phyloP scores from a whole-genome alignment of 225 moss, liverwort and hornwort species.

The Polytrichum commune region DNA sequence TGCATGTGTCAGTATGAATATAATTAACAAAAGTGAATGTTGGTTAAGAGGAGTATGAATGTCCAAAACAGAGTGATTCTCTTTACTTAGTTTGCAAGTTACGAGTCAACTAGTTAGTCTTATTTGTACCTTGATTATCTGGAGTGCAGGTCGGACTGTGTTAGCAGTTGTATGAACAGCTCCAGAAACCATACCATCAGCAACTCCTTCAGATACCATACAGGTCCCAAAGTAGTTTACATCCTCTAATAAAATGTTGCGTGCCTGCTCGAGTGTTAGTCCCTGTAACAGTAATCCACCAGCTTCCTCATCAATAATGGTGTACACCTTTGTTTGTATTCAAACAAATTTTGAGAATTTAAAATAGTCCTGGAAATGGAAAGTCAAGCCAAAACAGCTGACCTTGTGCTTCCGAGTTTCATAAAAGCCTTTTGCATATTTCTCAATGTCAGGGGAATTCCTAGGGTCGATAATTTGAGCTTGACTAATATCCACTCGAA shows the following conservation, averaged over 20 bases:
- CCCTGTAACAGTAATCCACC: constrained; percentile 49
- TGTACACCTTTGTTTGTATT: neutral
- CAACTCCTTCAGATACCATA: constrained; percentile 88
- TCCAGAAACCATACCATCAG: constrained; percentile 98
- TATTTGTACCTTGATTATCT: constrained; percentile 76
- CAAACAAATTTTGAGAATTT: too few relatives aligned
- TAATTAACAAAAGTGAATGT: neutral
- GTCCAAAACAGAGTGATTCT: too few relatives aligned
- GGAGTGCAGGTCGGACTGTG: constrained; percentile 92
- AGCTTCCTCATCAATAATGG: constrained; percentile 3
- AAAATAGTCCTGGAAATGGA: neutral
- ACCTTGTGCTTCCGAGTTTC: constrained; percentile 92
- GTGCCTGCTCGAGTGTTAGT: constrained; percentile 61
- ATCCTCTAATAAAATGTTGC: constrained; percentile 52
- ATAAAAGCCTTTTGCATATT: constrained; percentile 58
- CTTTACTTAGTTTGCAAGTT: too few relatives aligned
- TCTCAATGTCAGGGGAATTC: constrained; percentile 46
- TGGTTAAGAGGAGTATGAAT: neutral
- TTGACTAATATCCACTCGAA: constrained; percentile 68
- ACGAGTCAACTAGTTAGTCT: neutral
- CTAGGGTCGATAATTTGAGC: constrained; percentile 64
- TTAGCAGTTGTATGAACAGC: constrained; percentile 90
- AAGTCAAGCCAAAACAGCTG: neutral
- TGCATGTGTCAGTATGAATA: constrained; percentile 1
- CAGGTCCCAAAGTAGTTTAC: constrained; percentile 92